Evolutionary conservation across 179 eudicot genomes (phyloP), one percentile per base, ranked within the genome.

Genomic region (Beta lomatogona): DNA sequence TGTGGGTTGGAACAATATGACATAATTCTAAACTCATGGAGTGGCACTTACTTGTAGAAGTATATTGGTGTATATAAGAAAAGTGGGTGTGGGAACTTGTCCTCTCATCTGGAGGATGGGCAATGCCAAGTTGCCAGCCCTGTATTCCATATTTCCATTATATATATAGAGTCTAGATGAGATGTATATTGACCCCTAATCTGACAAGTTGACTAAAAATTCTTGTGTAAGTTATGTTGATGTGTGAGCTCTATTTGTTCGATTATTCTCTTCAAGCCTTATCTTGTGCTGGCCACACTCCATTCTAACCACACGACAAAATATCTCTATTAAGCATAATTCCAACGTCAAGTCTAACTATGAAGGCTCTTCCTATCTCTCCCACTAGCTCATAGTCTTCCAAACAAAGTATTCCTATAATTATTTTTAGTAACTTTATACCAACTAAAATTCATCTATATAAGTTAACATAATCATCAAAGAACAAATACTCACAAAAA

Each of bases 231-330:
- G 50, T 76, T 77, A 46, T 36, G 5, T 55, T 71, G 73, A 68
- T 63, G 44, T 55, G 16, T 67, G 66, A 41, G 68, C n/a, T 48
- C 61, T 1, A 72, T 25, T 63, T 78, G 79, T 71, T 63, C 22
- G 44, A 79, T 65, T 73, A 73, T 78, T 74, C 79, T 64, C 46
- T n/a, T 21, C 36, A 19, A 65, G 85, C 63, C 77, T 84, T 81
- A 54, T 84, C 84, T 77, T 58, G 79, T 72, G 80, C 58, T 72
- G 77, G 79, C 77, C 79, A 81, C 83, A 64, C 77, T 84, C 50
- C 78, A 57, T 58, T 79, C 54, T 77, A 59, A 53, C 86, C 86
- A 77, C 79, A 81, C 72, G 81, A 79, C 77, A 77, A 67, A 84
- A 77, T 64, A 77, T 77, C 64, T 67, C 80, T 76, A 67, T 60